phyloP scores from a whole-genome alignment of 441 rosid genomes.

The Adansonia madagascariensis region DNA sequence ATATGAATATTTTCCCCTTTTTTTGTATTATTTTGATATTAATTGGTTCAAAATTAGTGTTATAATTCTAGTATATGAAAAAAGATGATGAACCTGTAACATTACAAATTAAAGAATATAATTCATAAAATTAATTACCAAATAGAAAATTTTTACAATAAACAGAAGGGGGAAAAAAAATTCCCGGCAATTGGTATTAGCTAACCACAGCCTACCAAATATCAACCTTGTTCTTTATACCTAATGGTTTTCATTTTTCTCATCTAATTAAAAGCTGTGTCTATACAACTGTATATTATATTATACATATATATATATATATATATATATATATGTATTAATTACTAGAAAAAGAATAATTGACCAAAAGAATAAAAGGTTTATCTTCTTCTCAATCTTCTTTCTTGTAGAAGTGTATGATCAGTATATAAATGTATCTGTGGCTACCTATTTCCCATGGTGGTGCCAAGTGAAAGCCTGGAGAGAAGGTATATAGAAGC shows the following conservation, averaged over 20 bases:
- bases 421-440: neutral
- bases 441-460: conserved; percentile 1
- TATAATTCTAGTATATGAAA: neutral
- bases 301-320: neutral
- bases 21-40: neutral
- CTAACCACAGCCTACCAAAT: neutral
- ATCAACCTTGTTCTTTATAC: neutral
- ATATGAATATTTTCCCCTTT: neutral
- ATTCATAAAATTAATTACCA: neutral
- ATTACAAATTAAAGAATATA: neutral
- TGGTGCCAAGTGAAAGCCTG: conserved; percentile 41
- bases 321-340: neutral
- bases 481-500: conserved; percentile 66
- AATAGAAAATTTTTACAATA: neutral
- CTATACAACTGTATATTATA: too few relatives aligned
- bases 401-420: neutral
- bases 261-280: neutral
- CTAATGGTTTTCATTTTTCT: neutral
- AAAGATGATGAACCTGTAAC: neutral
- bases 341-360: neutral
- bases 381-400: neutral
- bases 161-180: neutral
- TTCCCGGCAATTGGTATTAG: neutral
- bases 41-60: neutral
- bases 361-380: conserved; percentile 1